Conservation (phyloP, 164 flowering plant species). For the Tetrastigma voinierianum region DNA sequence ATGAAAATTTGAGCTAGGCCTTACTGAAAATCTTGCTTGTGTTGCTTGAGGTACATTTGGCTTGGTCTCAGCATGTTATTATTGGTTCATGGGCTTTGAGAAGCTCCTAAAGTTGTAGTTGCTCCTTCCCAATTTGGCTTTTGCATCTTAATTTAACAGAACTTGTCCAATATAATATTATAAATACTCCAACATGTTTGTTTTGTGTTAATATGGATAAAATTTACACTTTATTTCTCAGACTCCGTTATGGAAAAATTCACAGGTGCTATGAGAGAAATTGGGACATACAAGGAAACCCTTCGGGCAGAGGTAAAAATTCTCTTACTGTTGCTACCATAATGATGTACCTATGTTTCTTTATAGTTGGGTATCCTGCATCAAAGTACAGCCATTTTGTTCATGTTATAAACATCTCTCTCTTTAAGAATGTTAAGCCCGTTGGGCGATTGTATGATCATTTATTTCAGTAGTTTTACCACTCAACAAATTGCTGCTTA, state of each 20-base stretch:
- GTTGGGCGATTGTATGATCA: too few relatives aligned
- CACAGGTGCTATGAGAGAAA: conserved; percentile 93
- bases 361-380: too few relatives aligned
- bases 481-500: not conserved
- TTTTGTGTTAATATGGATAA: not conserved
- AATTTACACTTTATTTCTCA: conserved; percentile 19
- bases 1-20: not conserved
- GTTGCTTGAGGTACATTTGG: not conserved
- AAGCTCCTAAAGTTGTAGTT: too few relatives aligned
- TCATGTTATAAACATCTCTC: too few relatives aligned
- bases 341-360: too few relatives aligned
- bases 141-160: not conserved
- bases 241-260: conserved; percentile 97
- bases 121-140: too few relatives aligned
- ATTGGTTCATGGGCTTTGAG: not conserved
- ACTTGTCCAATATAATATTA: not conserved
- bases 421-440: too few relatives aligned
- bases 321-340: not conserved
- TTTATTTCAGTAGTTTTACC: not conserved
- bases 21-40: not conserved
- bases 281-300: conserved; percentile 94
- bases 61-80: not conserved
- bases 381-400: too few relatives aligned
- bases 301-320: conserved; percentile 84
- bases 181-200: not conserved